These are phyloP conservation scores for Clonostachys chloroleuca DNA, from an alignment of 2,329 filamentous ascomycete species.

Conservation along the genomic window DNA sequence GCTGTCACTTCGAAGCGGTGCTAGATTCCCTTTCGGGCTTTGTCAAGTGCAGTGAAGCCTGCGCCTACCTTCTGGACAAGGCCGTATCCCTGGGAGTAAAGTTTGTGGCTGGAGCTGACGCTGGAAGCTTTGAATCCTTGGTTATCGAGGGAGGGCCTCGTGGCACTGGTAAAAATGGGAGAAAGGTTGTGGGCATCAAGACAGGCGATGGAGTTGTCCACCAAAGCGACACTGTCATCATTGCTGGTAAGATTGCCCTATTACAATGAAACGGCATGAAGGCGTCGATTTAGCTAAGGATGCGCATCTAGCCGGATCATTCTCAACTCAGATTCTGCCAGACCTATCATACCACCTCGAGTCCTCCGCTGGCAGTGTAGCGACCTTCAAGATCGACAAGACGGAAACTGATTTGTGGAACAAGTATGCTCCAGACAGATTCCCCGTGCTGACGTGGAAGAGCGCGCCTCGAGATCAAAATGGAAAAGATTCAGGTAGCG, in stretches of 20 bases:
- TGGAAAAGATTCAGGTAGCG: constrained; percentile 20
- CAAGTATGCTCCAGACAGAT: constrained; percentile 22
- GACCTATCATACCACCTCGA: constrained; percentile 18
- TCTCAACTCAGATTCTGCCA: constrained; percentile 20
- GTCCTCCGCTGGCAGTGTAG: constrained; percentile 18
- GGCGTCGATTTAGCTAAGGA: too few relatives aligned
- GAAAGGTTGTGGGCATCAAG: not conserved
- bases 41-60: constrained; percentile 12
- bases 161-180: not conserved
- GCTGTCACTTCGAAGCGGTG: constrained; percentile 11
- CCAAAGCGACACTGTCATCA: not conserved
- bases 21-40: constrained; percentile 14
- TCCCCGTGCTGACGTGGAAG: constrained; percentile 24
- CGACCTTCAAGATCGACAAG: constrained; percentile 17
- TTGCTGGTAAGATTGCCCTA: not conserved
- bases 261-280: constrained; percentile 5
- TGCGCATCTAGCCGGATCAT: constrained; percentile 16
- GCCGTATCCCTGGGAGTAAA: constrained; percentile 14
- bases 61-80: constrained; percentile 7
- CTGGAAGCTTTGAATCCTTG: constrained; percentile 6
- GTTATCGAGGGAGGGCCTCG: not conserved
- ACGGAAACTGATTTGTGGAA: constrained; percentile 15
- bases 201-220: not conserved
- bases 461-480: constrained; percentile 12
- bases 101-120: constrained; percentile 14